Base-by-base conservation (phyloP, 1,139 yeast species). In the Yamadazyma taylorii region DNA sequence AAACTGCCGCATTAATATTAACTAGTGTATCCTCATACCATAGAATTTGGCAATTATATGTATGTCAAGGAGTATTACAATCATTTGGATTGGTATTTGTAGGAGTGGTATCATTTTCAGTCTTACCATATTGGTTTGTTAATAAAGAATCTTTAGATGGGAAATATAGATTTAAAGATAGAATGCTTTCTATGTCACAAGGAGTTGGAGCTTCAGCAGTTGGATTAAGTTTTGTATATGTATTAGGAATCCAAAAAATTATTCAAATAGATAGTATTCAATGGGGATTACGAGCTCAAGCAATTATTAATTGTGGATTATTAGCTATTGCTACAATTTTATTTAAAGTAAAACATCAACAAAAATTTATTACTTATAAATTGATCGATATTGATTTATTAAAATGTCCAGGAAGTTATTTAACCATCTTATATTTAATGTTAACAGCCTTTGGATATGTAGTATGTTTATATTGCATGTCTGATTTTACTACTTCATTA, bases 41-140 rank as follows among this genome's bases (percentile, higher is more conserved):
- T 4, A 63, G 63, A 3, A 48, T 69, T 8, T 62, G 66, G 67
- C 65, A 62, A 40, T 41, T 61, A 17, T 62, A 57, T 45, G 40
- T 60, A 30, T 58, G 64, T 4, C 66, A 62, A 43, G 67, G 66
- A 2, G 26, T 59, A 22, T 37, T 62, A 26, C 61, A 60, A 37
- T 52, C 61, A 34, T 42, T 58, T 35, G 66, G 66, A 3, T 50
- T 62, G 17, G 62, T 56, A 3, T 46, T 58, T 25, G 48, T 60
- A 31, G 45, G 57, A 17, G 33, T 60, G 17, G 64, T 63, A 1
- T 50, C 79, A 1, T 63, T 72, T 15, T 65, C 78, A 2, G 42
- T 69, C 6, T 60, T 81, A 10, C 85, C 87, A 0, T 74, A 73
- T 34, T 83, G 85, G 82, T 82, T 82, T 54, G 56, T 72, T 37